These are phyloP conservation scores for Leptomonas seymouri DNA, from an alignment of 208 protist genomes.

Conservation along the genomic window DNA sequence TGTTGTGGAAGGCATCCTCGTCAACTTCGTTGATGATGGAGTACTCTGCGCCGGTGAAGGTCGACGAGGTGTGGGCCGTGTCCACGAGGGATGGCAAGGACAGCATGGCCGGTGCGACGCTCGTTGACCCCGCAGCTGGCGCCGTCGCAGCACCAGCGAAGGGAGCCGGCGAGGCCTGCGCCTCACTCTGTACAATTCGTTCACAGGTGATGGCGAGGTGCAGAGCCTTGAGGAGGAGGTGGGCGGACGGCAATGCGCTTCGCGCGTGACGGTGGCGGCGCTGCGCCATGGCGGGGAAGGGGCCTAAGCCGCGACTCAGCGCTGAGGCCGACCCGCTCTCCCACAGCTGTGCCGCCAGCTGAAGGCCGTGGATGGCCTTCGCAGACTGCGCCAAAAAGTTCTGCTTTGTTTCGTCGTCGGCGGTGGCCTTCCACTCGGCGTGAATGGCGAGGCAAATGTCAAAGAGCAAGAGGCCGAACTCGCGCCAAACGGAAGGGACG, in stretches of 20 bases:
- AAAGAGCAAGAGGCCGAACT: conserved; percentile 87
- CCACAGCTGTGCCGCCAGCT: conserved; percentile 81
- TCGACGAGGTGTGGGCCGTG: conserved; percentile 3
- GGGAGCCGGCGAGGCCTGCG: conserved; percentile 6
- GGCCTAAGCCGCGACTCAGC: conserved; percentile 62
- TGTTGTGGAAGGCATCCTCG: not conserved
- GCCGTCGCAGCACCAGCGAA: not conserved
- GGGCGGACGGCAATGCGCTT: conserved; percentile 60
- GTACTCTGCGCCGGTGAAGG: not conserved
- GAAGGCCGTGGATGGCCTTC: conserved; percentile 80
- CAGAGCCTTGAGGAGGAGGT: conserved; percentile 80
- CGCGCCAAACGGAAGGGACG: conserved; percentile 76
- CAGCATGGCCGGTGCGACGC: not conserved
- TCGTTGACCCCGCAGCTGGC: not conserved
- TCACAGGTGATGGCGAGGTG: conserved; percentile 68
- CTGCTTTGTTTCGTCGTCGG: conserved; percentile 67
- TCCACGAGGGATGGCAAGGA: conserved; percentile 3
- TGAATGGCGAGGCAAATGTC: conserved; percentile 88
- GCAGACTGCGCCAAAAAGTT: conserved; percentile 82
- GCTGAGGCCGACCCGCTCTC: conserved; percentile 45
- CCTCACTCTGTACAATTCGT: conserved; percentile 31
- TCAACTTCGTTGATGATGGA: not conserved
- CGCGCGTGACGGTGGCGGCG: conserved; percentile 73
- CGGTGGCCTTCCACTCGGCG: conserved; percentile 70
- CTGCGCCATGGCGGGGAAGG: conserved; percentile 56